A percentile compares a stretch with the other conserved stretches of the same genome.
These are phyloP conservation scores for Pseudopyricularia cyperi DNA, from an alignment of 2,329 filamentous ascomycete genomes.

Conservation along the genomic window DNA sequence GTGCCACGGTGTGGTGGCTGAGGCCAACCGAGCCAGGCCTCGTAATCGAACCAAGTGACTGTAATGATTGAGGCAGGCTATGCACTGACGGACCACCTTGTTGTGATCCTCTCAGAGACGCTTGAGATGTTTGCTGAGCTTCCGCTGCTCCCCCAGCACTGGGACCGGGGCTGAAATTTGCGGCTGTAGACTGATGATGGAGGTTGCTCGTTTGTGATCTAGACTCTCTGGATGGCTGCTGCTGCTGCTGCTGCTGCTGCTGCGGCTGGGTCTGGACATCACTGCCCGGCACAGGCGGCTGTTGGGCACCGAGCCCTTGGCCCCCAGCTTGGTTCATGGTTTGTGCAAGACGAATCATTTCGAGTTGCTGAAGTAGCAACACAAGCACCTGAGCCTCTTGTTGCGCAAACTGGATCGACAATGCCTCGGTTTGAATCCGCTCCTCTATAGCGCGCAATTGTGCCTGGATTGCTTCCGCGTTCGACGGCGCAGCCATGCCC, in stretches of 20 bases:
- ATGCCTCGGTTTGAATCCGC: conserved; percentile 17
- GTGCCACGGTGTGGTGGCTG: conserved; percentile 13
- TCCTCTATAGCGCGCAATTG: conserved; percentile 5
- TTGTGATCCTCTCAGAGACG: neutral
- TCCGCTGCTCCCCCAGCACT: neutral
- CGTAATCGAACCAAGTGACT: neutral
- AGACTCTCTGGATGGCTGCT: neutral
- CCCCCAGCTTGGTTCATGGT: conserved; percentile 3
- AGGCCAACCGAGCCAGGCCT: neutral
- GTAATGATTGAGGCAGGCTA: neutral
- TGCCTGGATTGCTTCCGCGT: neutral
- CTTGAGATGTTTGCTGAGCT: neutral
- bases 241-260: neutral
- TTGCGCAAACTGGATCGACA: conserved; percentile 50
- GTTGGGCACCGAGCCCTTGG: neutral
- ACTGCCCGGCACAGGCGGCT: neutral
- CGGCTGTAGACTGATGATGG: neutral
- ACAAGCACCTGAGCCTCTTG: conserved; percentile 59
- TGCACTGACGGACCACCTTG: neutral
- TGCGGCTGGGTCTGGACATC: neutral
- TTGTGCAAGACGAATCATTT: conserved; percentile 42
- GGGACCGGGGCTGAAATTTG: neutral
- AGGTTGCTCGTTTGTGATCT: neutral
- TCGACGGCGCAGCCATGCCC: conserved; percentile 7
- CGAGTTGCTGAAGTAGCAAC: conserved; percentile 52